Base-by-base conservation (phyloP, 23 red algal genomes). In the Gracilaria domingensis region DNA sequence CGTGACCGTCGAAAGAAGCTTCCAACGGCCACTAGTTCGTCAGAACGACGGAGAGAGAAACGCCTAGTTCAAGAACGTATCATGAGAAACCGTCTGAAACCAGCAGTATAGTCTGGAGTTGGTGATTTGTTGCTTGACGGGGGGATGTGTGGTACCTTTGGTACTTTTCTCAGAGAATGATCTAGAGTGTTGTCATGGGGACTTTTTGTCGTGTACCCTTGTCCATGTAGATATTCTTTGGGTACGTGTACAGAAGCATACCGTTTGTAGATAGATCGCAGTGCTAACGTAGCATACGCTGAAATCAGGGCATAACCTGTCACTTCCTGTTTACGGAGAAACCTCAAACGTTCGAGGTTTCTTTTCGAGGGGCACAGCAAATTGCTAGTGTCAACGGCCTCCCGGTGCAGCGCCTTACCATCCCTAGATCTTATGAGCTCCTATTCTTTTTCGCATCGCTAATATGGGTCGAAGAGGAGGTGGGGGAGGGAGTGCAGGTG, bases 31-130 rank as follows among this genome's bases (percentile, higher is more conserved):
- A 49, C 36, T 17, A 90, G 74, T 51, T 59, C 87, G 23, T 90
- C 87, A 29, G 58, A 90, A 61, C 47, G 74, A 42, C 45, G 87
- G 18, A 21, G 75, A 29, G 66, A 90, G 87, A 79, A 80, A 33
- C 71, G 87, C 5, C 71, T 90, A 59, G 38, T 90, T 16, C 87
- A 75, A 70, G 44, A 81, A 38, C 79, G 79, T 1, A 35, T 77
- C 21, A 48, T 73, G 67, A 73, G 34, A 42, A 40, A 40, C 21
- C 67, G 67, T 73, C 38, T 73, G 1, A 37, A 16, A 29, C 67
- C 67, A 8, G 67, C 67, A 7, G 29, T 6, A 62, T 62, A 24
- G 29, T 14, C 14, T 55, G 51, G 51, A 16, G n/a, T n/a, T n/a
- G n/a, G n/a, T n/a, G n/a, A n/a, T n/a, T n/a, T n/a, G n/a, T n/a